These are phyloP conservation scores for Ceratobasidium papillatum DNA, from an alignment of 1,284 basidiomycete genomes.

Conservation along the genomic window DNA sequence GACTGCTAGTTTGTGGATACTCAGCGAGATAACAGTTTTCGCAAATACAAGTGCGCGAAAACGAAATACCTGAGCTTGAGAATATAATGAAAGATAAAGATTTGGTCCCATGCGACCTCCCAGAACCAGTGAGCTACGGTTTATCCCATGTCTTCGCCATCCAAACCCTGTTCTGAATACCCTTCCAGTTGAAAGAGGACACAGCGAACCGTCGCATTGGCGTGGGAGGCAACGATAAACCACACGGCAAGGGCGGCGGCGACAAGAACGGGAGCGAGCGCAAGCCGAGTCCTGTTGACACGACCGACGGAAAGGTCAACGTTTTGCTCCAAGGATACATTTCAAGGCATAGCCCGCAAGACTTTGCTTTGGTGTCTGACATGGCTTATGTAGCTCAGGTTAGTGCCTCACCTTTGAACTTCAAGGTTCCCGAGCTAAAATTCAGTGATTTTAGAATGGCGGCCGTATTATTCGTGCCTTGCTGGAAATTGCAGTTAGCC, in stretches of 20 bases:
- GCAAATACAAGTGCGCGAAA: conserved; percentile 93
- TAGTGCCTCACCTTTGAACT: conserved; percentile 37
- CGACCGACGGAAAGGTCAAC: conserved; percentile 92
- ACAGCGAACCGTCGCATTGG: conserved; percentile 35
- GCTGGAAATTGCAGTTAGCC: conserved; percentile 92
- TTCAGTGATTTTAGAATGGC: conserved; percentile 67
- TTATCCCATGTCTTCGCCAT: not conserved
- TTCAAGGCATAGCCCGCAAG: conserved; percentile 81
- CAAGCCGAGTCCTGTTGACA: conserved; percentile 55
- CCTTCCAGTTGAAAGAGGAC: not conserved
- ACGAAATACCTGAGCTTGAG: conserved; percentile 87
- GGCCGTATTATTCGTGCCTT: conserved; percentile 94
- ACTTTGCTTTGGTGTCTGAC: conserved; percentile 97
- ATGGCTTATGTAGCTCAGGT: conserved; percentile 88
- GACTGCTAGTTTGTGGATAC: not conserved
- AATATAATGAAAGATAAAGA: conserved; percentile 64
- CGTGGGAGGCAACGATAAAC: conserved; percentile 16
- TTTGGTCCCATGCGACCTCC: conserved; percentile 79
- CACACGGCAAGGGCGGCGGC: conserved; percentile 23
- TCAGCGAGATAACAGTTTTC: conserved; percentile 69
- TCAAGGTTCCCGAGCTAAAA: conserved; percentile 19
- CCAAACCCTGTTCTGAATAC: not conserved
- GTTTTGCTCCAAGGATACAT: conserved; percentile 94
- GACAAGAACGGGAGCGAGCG: conserved; percentile 5
- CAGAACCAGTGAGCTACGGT: conserved; percentile 44